These are phyloP conservation scores for Boletus insuetus DNA, from an alignment of 768 basidiomycete genomes.

Conservation along the genomic window DNA sequence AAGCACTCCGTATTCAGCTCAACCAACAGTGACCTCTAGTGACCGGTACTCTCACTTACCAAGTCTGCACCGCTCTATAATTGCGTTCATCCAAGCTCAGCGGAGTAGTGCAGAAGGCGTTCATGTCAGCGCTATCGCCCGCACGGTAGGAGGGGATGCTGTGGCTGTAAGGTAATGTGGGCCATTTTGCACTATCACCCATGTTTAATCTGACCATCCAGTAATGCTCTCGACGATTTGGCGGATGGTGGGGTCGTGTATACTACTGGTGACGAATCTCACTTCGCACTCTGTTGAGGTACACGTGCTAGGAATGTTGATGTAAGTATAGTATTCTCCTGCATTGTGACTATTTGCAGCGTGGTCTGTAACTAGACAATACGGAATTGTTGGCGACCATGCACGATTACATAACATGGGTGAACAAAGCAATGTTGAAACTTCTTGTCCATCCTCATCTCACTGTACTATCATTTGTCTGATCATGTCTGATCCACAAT, in stretches of 20 bases:
- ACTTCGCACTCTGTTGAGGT: constrained; percentile 49
- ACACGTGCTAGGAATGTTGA: not conserved
- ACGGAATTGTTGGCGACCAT: not conserved
- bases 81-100: constrained; percentile 56
- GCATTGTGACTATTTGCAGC: not conserved
- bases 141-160: constrained; percentile 58
- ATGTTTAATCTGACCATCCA: constrained; percentile 26
- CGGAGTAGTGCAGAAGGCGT: constrained; percentile 61
- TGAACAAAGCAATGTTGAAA: not conserved
- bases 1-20: constrained; percentile 44
- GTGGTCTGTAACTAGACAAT: not conserved
- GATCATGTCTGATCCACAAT: constrained; percentile 10
- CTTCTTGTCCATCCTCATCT: not conserved
- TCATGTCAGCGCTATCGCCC: constrained; percentile 69
- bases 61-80: constrained; percentile 57
- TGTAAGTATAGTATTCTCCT: not conserved
- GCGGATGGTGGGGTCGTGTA: constrained; percentile 81
- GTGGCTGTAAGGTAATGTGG: constrained; percentile 56
- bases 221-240: constrained; percentile 71
- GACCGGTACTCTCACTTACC: constrained; percentile 59
- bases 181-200: not conserved
- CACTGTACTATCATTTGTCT: not conserved
- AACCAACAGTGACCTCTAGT: constrained; percentile 29
- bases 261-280: constrained; percentile 80
- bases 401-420: not conserved